These are phyloP conservation scores for Penicillium salamii DNA, from an alignment of 495 filamentous ascomycete species.

Conservation along the genomic window DNA sequence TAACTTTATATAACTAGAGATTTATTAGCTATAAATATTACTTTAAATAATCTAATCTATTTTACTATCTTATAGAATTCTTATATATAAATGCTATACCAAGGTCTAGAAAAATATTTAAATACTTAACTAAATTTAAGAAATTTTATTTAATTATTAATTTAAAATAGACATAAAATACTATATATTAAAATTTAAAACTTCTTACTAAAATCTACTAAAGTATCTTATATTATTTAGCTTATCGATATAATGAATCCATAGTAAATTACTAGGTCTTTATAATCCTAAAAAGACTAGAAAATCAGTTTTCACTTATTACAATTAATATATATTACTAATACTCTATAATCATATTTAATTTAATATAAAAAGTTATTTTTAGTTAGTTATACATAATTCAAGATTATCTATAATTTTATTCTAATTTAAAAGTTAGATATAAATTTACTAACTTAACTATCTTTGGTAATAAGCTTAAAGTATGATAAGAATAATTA, in stretches of 20 bases:
- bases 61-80: conserved; percentile 26
- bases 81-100: conserved; percentile 19
- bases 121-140: conserved; percentile 12
- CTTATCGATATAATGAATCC: not conserved
- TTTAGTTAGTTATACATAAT: conserved; percentile 8
- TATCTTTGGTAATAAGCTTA: conserved; percentile 6
- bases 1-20: conserved; percentile 19
- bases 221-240: conserved; percentile 3
- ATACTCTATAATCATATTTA: conserved; percentile 24
- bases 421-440: conserved; percentile 7
- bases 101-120: conserved; percentile 20
- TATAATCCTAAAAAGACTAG: conserved; percentile 7
- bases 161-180: conserved; percentile 1
- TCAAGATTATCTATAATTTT: conserved; percentile 4
- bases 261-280: conserved; percentile 16
- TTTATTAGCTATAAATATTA: conserved; percentile 18
- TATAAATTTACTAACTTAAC: conserved; percentile 8
- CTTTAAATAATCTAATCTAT: conserved; percentile 22
- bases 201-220: conserved; percentile 12
- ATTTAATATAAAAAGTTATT: conserved; percentile 27
- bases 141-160: conserved; percentile 3
- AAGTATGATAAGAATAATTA: not conserved
- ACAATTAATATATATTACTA: conserved; percentile 16
- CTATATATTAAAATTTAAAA: not conserved
- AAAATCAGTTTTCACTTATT: conserved; percentile 11